Percentiles rank a stretch among this genome's conserved stretches.
Conservation (phyloP, 2,329 filamentous ascomycete genomes). For the Monilinia fructigena region DNA sequence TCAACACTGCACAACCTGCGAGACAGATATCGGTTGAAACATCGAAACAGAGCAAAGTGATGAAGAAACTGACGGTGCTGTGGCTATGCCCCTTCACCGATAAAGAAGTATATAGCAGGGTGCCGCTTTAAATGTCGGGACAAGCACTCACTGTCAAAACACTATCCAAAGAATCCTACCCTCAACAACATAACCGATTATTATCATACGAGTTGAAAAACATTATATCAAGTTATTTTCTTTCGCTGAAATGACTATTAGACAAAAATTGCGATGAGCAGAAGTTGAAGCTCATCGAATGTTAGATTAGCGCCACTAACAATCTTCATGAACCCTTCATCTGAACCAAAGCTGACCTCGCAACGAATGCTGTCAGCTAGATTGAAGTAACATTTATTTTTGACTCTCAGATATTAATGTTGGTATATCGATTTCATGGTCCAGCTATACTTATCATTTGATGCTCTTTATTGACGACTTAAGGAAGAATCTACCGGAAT, state of each 20-base stretch:
- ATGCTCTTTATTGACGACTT: too few species aligned
- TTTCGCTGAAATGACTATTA: neutral
- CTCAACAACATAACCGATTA: neutral
- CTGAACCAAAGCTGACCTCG: neutral
- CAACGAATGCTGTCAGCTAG: neutral
- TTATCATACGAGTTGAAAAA: neutral
- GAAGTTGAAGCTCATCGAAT: neutral
- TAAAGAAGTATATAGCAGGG: neutral
- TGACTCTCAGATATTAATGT: neutral
- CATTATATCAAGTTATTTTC: too few species aligned
- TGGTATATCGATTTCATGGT: neutral
- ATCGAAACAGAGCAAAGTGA: neutral
- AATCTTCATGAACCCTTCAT: neutral
- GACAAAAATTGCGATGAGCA: neutral
- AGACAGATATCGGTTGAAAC: too few species aligned
- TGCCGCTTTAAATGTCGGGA: neutral
- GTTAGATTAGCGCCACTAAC: neutral
- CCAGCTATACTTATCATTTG: too few species aligned
- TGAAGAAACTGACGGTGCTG: neutral
- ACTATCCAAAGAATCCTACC: neutral
- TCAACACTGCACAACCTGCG: neutral
- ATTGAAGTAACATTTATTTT: neutral
- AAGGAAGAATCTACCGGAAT: neutral
- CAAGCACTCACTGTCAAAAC: neutral
- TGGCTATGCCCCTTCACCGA: conserved; percentile 13